Conservation (phyloP, 2,329 filamentous ascomycete genomes). For the Fusarium foetens region DNA sequence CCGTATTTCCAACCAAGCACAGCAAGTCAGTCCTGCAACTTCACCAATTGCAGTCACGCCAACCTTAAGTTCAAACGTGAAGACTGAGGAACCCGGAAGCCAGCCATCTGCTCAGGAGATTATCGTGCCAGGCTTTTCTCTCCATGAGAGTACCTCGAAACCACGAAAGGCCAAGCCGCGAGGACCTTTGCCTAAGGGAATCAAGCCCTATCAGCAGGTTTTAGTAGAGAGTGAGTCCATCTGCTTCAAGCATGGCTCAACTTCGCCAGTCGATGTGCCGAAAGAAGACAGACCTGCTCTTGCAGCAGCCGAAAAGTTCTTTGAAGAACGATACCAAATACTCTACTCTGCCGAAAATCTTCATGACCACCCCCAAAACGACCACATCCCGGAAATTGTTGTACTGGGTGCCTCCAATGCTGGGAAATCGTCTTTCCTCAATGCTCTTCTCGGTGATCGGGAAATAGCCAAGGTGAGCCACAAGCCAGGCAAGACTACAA, state of each 20-base stretch:
- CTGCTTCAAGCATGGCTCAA: slow-evolving; percentile 23
- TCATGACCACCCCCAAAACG: slow-evolving; percentile 62
- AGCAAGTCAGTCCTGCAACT: neutral
- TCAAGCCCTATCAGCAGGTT: slow-evolving; percentile 35
- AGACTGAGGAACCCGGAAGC: neutral
- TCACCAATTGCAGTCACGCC: neutral
- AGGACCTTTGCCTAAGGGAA: slow-evolving; percentile 16
- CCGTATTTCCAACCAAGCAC: neutral
- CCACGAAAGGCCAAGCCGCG: slow-evolving; percentile 10
- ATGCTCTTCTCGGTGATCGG: slow-evolving; percentile 72
- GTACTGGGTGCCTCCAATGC: slow-evolving; percentile 89
- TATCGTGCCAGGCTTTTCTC: neutral
- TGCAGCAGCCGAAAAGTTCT: slow-evolving; percentile 47
- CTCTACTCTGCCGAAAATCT: slow-evolving; percentile 63
- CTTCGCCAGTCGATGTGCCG: slow-evolving; percentile 21
- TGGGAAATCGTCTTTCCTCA: slow-evolving; percentile 89
- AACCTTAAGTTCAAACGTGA: neutral
- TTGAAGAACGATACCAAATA: slow-evolving; percentile 49
- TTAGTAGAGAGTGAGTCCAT: slow-evolving; percentile 40
- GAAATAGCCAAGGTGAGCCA: slow-evolving; percentile 61
- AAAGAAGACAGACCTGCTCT: slow-evolving; percentile 42
- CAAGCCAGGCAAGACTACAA: slow-evolving; percentile 62
- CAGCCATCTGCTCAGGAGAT: neutral
- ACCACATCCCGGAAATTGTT: slow-evolving; percentile 70
- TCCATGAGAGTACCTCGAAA: neutral